Evolutionary conservation across 2,329 filamentous ascomycete genomes (phyloP), one percentile per base, ranked within the genome.

Genomic region (Alternaria sp.): DNA sequence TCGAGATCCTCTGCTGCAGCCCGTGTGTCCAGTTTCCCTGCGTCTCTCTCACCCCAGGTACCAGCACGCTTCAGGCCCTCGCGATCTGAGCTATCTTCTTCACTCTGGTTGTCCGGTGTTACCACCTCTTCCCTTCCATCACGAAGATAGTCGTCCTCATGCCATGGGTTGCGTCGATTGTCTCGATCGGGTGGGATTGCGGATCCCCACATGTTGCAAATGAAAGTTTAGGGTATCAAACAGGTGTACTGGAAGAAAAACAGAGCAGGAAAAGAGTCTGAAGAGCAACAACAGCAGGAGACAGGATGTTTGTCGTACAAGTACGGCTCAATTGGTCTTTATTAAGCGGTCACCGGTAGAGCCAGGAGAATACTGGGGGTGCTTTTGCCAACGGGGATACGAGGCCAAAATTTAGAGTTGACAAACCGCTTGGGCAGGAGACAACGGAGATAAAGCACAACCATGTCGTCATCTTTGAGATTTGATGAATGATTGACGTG

Each of bases 31-130:
- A 84, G 81, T 25, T 84, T 83, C 5, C 86, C 87, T 28, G 83
- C 81, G 71, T 88, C 86, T 46, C 81, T 78, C 73, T 90, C 88
- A 14, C 88, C 88, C 88, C 88, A 90, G 20, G 85, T 87, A 34
- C 87, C 68, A 44, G 70, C 69, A 75, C 76, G 72, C 78, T 59
- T 51, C 30, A 74, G 65, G 28, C 63, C 57, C 77, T 68, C 64
- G 38, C 64, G 58, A 78, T 69, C 52, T 10, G 75, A 68, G 46
- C 66, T 66, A 52, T 62, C 73, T 5, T 65, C 54, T 32, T 59
- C 62, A 41, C 65, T 73, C 9, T 62, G 62, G 16, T 36, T 49
- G 25, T 54, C 52, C 18, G 61, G 54, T 28, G 54, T 34, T 2
- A 51, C 63, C 8, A 45, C 52, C 52, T 68, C 66, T 61, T 73